phyloP scores from a whole-genome alignment of 768 basidiomycete species.

The Coprinopsis strossmayeri region DNA sequence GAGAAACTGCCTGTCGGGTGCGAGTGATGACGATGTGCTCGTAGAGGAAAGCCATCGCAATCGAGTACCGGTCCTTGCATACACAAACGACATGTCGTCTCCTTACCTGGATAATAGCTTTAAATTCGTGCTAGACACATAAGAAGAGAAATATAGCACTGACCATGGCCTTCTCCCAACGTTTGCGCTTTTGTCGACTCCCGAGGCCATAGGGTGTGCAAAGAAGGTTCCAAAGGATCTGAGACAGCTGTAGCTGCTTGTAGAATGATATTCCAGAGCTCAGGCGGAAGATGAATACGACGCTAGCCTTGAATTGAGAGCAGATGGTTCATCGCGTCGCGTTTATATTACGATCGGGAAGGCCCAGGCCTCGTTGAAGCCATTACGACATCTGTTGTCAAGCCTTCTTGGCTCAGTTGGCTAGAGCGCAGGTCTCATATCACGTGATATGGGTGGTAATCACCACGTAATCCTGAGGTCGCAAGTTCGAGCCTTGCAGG shows the following conservation, averaged over 20 bases:
- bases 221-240: neutral
- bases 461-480: conserved; percentile 43
- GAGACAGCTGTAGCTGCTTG: conserved; percentile 1
- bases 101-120: conserved; percentile 13
- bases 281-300: conserved; percentile 2
- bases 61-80: conserved; percentile 19
- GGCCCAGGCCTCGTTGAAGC: too few relatives aligned
- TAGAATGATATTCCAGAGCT: conserved; percentile 5
- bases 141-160: neutral
- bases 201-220: neutral
- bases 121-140: neutral
- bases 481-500: conserved; percentile 56
- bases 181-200: neutral
- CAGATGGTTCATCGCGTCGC: too few relatives aligned
- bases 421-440: conserved; percentile 13
- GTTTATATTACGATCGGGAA: too few relatives aligned
- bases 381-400: too few relatives aligned
- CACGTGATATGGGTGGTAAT: neutral
- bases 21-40: conserved; percentile 16
- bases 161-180: neutral
- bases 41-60: conserved; percentile 19
- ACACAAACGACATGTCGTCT: conserved; percentile 20
- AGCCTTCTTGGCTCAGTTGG: conserved; percentile 12
- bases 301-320: too few relatives aligned
- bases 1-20: neutral